Evolutionary conservation across 2,329 filamentous ascomycete species (phyloP).

Genomic region (Alternaria triticina): DNA sequence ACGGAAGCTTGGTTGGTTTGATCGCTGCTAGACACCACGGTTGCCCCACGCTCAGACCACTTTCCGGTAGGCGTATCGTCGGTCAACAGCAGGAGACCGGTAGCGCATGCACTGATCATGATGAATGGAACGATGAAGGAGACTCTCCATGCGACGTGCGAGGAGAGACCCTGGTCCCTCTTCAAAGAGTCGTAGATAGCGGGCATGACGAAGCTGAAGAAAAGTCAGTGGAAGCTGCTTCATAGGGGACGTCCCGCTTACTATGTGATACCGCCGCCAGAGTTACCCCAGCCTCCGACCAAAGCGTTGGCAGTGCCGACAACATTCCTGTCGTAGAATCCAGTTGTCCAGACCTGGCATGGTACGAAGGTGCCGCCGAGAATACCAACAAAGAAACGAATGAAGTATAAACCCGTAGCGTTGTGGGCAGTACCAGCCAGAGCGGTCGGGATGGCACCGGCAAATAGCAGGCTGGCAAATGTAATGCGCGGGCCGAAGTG

Average conservation of each 20-base stretch:
- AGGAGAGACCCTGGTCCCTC: conserved; percentile 61
- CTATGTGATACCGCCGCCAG: conserved; percentile 89
- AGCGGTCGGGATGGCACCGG: conserved; percentile 80
- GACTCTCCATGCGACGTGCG: conserved; percentile 80
- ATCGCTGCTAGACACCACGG: conserved; percentile 60
- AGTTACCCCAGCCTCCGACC: conserved; percentile 83
- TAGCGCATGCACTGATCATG: conserved; percentile 69
- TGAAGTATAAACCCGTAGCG: conserved; percentile 70
- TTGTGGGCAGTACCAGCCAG: conserved; percentile 78
- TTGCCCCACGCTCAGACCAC: conserved; percentile 75
- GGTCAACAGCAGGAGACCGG: conserved; percentile 75
- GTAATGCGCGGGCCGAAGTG: conserved; percentile 79
- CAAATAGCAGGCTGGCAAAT: conserved; percentile 77
- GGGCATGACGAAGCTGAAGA: conserved; percentile 79
- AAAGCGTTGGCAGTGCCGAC: conserved; percentile 88
- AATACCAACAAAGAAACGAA: conserved; percentile 82
- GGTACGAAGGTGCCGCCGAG: conserved; percentile 81
- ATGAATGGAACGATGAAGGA: conserved; percentile 85
- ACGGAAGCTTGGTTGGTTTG: conserved; percentile 57
- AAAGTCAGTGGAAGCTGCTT: conserved; percentile 11
- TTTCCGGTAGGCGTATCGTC: conserved; percentile 83
- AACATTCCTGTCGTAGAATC: conserved; percentile 91
- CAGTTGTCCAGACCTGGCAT: conserved; percentile 91
- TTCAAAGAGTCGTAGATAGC: conserved; percentile 83
- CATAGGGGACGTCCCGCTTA: conserved; percentile 16